Evolutionary conservation across 139 green algal species (phyloP), one percentile per base, ranked within the genome.

Genomic region (Nannochloris sp.): DNA sequence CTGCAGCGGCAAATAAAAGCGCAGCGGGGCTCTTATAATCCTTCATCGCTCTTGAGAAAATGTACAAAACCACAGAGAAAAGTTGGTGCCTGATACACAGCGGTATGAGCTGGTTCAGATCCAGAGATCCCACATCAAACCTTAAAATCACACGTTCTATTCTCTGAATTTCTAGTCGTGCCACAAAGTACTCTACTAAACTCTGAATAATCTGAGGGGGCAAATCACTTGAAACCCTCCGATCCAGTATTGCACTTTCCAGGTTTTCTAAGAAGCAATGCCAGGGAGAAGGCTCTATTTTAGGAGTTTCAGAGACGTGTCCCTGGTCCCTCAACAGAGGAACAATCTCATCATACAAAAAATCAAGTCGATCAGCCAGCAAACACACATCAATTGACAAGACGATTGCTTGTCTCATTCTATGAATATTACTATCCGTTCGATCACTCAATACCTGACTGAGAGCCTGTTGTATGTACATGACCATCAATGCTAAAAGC

Each of bases 131-230:
- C 15, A 96, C 79, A 74, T 94, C 79, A 58, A 96, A 83, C 62
- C 86, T 82, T 46, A 96, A 78, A 53, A 96, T 84, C 40, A 80
- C 90, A 2, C 79, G 72, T 80, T 96, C 88, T 61, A 96, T 82
- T 0, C 68, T 75, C 34, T 81, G 71, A 4, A 75, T 66, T 57
- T 78, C 65, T 23, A 78, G 75, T 3, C 44, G 18, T 12, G 27
- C 25, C 21, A 74, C 71, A 57, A 81, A 90, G 46, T 91, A 79
- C 66, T 89, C 83, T 69, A 96, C 89, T 27, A 94, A 70, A 8
- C 75, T 78, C 72, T 91, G 85, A 73, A 92, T 81, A 46, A 88
- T 72, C 63, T 90, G 83, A 21, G 86, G 82, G 0, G 76, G 71
- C 19, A 87, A 75, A 18, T 66, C 62, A 5, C 60, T 64, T 25